Base-by-base conservation (phyloP, 345 rosid genomes). In the Cardamine resedifolia region DNA sequence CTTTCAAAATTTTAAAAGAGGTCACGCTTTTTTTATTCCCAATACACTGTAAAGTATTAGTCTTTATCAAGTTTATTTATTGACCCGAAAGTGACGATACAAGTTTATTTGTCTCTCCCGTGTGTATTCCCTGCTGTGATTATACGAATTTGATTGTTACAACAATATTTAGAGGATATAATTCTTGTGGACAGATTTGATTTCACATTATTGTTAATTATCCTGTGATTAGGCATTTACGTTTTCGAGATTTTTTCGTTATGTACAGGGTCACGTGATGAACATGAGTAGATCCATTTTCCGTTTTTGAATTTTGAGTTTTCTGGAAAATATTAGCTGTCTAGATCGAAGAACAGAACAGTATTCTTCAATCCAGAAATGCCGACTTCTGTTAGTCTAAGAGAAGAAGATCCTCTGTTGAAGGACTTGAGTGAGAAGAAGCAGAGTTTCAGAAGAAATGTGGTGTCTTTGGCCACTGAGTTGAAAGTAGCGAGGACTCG, bases 371-470 rank as follows among this genome's bases (percentile, higher is more conserved):
- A n/a, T 27, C 6, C 24, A 52, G 28, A 71, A 74, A 85, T 88
- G 86, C 80, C 92, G 2, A 64, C 74, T 62, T 64, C 77, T 2
- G 39, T 64, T 38, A 39, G 78, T 14, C 45, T 73, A 3, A 73
- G 86, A 57, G 91, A 85, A 39, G 75, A 84, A 45, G 98, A 94
- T 80, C 98, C 96, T 0, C 36, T 91, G 67, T 72, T 94, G 83
- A 89, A 88, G 78, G 98, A 91, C 72, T 72, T 94, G 77, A 82
- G 89, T 66, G 98, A 91, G 88, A 94, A 85, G 90, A 94, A 94
- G 80, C 97, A 82, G 58, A 85, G 79, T 75, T 94, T 94, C 64
- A 76, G 90, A 73, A 81, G 84, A 56, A 94, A 91, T 80, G 96
- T 94, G 15, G 95, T 85, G 41, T 94, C 95, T 15, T 79, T 94